Evolutionary conservation across 2,329 filamentous ascomycete genomes (phyloP), one percentile per base, ranked within the genome.

Genomic region (Aspergillus novoparasiticus): DNA sequence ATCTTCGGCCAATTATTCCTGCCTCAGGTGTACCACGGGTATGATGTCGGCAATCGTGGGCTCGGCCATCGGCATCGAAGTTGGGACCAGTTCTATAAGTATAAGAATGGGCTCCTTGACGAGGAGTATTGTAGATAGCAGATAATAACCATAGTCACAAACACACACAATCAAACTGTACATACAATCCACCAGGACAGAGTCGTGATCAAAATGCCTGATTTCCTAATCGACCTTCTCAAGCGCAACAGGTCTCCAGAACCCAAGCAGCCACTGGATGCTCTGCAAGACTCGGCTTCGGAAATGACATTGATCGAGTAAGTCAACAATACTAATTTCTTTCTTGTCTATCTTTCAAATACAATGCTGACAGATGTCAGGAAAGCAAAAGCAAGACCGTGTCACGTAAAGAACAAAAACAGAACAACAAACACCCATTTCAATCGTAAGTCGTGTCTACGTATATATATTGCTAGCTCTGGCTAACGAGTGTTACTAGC

Each of bases 221-320:
- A 26, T 9, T 56, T 48, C 9, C 45, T 62, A 12, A 21, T 48
- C 56, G 45, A 46, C 28, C 48, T 62, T 21, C 32, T 59, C 11
- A 62, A 53, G 26, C 19, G 21, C 10, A 62, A 62, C n/a, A 50
- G 19, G 26, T 34, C 51, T 34, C 39, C 46, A 26, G 43, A 51
- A 16, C 19, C 16, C 8, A 59, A 30, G 14, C 19, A 30, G 3
- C 8, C 28, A 4, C 34, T 28, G 23, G 46, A 28, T 5, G 28
- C 26, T 10, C n/a, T 23, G 50, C 28, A 30, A 2, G 57, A 60
- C n/a, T 60, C 61, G 6, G 53, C 39, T 14, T 63, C 61, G 2
- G 57, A 63, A 51, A 28, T 45, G 36, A 60, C 61, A 11, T 16
- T 63, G 16, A 46, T 60, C 45, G 61, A 60, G 58, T 63, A 63